A percentile compares a stretch with the other conserved stretches of the same genome.
Conservation (phyloP, 331 rosid species). For the Malus hybrid region DNA sequence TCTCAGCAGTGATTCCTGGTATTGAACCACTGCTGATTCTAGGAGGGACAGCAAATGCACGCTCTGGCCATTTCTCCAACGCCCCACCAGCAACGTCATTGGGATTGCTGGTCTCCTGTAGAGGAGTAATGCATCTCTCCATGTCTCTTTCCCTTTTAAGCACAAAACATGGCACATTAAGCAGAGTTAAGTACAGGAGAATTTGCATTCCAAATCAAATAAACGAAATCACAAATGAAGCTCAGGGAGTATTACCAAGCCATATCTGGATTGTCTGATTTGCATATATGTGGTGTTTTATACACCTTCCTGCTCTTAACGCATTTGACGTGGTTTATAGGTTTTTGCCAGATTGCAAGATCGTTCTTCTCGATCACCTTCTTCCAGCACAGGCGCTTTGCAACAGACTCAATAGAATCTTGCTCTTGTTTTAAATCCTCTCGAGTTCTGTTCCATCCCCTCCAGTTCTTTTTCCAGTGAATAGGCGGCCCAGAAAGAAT, state of each 20-base stretch:
- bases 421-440: slow-evolving; percentile 86
- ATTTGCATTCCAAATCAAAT: not conserved
- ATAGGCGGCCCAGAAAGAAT: slow-evolving; percentile 97
- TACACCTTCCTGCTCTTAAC: slow-evolving; percentile 32
- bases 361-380: slow-evolving; percentile 73
- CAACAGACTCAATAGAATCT: slow-evolving; percentile 66
- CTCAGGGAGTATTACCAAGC: slow-evolving; percentile 50
- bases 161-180: not conserved
- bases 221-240: not conserved
- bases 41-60: slow-evolving; percentile 74
- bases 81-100: slow-evolving; percentile 69
- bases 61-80: slow-evolving; percentile 82
- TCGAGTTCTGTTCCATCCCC: slow-evolving; percentile 89
- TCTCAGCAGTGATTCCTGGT: slow-evolving; percentile 45
- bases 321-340: slow-evolving; percentile 69
- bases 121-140: slow-evolving; percentile 87
- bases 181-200: slow-evolving; percentile 12
- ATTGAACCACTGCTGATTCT: slow-evolving; percentile 61
- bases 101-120: slow-evolving; percentile 52
- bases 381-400: slow-evolving; percentile 73
- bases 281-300: slow-evolving; percentile 80
- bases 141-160: slow-evolving; percentile 58
- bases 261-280: slow-evolving; percentile 67
- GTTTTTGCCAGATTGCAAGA: slow-evolving; percentile 89
- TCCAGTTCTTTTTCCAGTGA: slow-evolving; percentile 79